Conservation (phyloP, 2,329 filamentous ascomycete species). For the Fusarium poae region DNA sequence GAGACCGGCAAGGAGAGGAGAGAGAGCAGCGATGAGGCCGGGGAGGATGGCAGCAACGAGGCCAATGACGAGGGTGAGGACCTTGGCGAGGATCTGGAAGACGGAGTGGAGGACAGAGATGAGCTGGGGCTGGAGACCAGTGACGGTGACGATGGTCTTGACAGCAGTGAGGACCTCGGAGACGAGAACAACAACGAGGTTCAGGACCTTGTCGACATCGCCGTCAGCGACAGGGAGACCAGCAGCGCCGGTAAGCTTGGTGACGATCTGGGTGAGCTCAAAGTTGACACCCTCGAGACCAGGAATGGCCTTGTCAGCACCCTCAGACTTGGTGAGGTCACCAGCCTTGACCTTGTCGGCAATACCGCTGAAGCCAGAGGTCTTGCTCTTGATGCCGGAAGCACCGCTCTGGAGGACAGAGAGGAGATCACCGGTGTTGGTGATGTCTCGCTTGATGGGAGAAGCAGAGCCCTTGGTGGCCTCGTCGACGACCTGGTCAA, state of each 20-base stretch:
- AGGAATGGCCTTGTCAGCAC: constrained; percentile 23
- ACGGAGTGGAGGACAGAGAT: constrained; percentile 48
- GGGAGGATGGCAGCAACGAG: constrained; percentile 45
- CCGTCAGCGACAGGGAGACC: constrained; percentile 39
- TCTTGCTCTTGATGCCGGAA: constrained; percentile 22
- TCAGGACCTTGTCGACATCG: constrained; percentile 47
- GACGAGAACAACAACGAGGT: constrained; percentile 41
- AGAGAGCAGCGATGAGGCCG: constrained; percentile 44
- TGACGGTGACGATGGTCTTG: constrained; percentile 41
- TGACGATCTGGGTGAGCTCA: constrained; percentile 45
- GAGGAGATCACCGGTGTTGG: constrained; percentile 15
- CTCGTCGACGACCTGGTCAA: constrained; percentile 10
- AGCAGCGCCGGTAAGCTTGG: constrained; percentile 40
- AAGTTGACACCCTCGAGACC: constrained; percentile 38
- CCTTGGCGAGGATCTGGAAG: constrained; percentile 46
- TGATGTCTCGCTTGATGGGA: constrained; percentile 10
- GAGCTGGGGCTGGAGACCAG: constrained; percentile 46
- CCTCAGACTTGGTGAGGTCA: constrained; percentile 42
- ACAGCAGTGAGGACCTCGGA: constrained; percentile 41
- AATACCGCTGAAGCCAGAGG: constrained; percentile 25
- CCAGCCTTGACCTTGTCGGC: constrained; percentile 42
- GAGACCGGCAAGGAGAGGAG: constrained; percentile 48
- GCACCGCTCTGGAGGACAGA: constrained; percentile 10
- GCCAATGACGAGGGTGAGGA: constrained; percentile 44
- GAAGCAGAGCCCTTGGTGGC: background rate